These are phyloP conservation scores for Stagonosporopsis chrysanthemi DNA, from an alignment of 2,329 filamentous ascomycete species.

Conservation along the genomic window DNA sequence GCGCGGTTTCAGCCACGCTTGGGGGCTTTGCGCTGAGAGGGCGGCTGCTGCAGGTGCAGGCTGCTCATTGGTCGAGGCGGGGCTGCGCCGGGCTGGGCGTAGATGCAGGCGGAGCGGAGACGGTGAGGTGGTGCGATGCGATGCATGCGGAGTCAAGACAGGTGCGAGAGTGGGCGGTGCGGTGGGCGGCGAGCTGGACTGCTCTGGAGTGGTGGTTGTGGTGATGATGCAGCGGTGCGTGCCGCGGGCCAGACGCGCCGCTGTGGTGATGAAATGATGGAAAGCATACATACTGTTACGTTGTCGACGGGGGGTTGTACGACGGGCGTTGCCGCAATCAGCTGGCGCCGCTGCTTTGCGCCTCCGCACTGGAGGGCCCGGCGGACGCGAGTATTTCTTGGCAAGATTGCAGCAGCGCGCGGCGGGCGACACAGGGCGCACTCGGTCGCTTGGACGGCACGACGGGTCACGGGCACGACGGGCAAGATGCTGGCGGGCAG, in stretches of 20 bases:
- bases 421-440: conserved; percentile 14
- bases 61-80: conserved; percentile 17
- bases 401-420: conserved; percentile 9
- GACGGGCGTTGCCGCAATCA: conserved; percentile 17
- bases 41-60: not conserved
- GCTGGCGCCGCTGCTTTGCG: conserved; percentile 11
- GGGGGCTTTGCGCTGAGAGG: conserved; percentile 22
- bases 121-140: no score
- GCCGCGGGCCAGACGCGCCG: no score
- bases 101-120: no score
- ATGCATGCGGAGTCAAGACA: not conserved
- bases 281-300: no score
- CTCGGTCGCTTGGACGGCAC: no score
- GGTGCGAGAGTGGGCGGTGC: not conserved
- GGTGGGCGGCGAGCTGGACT: not conserved
- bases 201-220: no score
- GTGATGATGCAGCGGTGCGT: no score
- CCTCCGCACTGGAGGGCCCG: conserved; percentile 18
- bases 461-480: no score
- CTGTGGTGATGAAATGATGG: conserved; percentile 4
- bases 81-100: not conserved
- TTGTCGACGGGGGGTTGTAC: conserved; percentile 9
- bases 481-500: no score
- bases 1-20: conserved; percentile 41
- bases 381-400: conserved; percentile 33